Evolutionary conservation across 768 basidiomycete genomes (phyloP), one percentile per base, ranked within the genome.

Genomic region (Dioszegia crocea): DNA sequence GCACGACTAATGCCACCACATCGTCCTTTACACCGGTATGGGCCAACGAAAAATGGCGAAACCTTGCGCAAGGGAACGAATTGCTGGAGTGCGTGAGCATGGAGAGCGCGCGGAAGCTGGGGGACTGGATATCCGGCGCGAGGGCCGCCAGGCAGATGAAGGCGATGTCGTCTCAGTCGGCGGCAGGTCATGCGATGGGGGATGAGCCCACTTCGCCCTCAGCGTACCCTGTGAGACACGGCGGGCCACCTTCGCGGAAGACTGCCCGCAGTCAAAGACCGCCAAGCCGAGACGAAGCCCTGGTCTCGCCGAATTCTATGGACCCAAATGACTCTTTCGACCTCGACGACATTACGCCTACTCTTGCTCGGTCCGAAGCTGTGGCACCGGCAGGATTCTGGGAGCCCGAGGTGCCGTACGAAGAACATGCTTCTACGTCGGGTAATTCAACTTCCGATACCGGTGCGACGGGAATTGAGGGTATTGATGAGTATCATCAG

Each of bases 101-200:
- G 10, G 47, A 67, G 30, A 60, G 50, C 16, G 70, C 71, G 24
- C 54, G 68, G 47, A 46, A 52, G 17, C 55, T 76, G 33, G 68
- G 71, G 12, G 63, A 71, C 39, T 76, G 74, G 74, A 56, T 72
- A 19, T 62, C 59, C 24, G 73, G 68, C 14, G 61, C 63, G 14
- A 70, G 56, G 48, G 56, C 52, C 12, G 49, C 33, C 14, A 56
- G 50, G 39, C 27, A 19, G 29, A 52, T n/a, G 24, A 33, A 48
- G 9, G n/a, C 26, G 48, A 44, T 23, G 16, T 17, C 5, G 9
- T 24, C 49, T 30, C 11, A 10, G 10, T n/a, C 49, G 30, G n/a
- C 9, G 10, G 47, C 16, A 36, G 31, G 49, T 8, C 3, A 9
- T 8, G 11, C 16, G 9, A 11, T 31, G 31, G 49, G 27, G 24